Evolutionary conservation across 1,284 basidiomycete species (phyloP), one percentile per base, ranked within the genome.

Genomic region (Moesziomyces sp.): DNA sequence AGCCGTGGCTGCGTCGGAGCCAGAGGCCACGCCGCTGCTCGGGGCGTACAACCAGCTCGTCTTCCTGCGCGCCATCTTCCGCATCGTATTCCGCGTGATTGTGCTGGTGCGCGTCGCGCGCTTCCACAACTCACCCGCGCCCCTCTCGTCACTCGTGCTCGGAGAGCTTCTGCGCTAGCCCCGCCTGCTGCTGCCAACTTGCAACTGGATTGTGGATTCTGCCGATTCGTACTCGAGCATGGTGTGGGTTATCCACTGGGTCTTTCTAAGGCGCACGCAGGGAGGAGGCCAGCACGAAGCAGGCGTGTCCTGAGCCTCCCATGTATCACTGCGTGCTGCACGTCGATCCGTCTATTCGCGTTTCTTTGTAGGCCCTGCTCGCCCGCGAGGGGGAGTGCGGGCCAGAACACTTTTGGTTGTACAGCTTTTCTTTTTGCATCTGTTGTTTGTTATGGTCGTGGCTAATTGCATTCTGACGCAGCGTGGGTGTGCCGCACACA

Each of bases 71-170:
- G 61, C 61, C 47, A 65, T 60, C 28, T 59, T 64, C 40, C 54
- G 62, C 47, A 52, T 70, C 54, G 46, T 70, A 43, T 70, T 70
- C 19, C 61, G 62, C 38, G 61, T 70, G 46, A 53, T 70, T 16
- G 61, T 70, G 28, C 48, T 70, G 4, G 55, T 65, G 14, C 57
- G 62, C 11, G 16, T 65, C 1, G 46, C 68, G 7, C 19, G 58
- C 8, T 60, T 65, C 38, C 53, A 57, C 13, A 52, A 60, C 24
- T 64, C 61, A 10, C 51, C 61, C 13, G 60, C 58, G 9, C 53
- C 58, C n/a, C 55, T 64, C 35, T 64, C 61, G 19, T 50, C 58
- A 8, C 53, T 70, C 23, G 58, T 70, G 51, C 46, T 70, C 35
- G 57, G 64, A 23, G 68, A 70, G 48, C 47, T 70, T 1, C 58